Conservation (phyloP, 73 alveolate species). For the Paramecium tetraurelia region DNA sequence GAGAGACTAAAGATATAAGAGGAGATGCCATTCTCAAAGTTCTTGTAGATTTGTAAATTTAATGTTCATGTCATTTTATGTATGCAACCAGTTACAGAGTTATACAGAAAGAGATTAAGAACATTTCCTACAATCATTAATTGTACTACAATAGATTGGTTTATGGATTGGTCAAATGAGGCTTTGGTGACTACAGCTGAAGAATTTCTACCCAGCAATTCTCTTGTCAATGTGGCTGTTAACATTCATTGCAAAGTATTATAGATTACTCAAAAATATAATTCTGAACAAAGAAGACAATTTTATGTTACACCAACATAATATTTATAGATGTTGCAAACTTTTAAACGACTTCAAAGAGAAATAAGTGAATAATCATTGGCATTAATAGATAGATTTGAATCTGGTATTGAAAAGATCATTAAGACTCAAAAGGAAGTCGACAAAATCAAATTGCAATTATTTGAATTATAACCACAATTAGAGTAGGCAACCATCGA, state of each 20-base stretch:
- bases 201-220: constrained; percentile 68
- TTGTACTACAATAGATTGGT: constrained; percentile 76
- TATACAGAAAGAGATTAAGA: constrained; percentile 67
- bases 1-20: constrained; percentile 64
- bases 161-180: constrained; percentile 71
- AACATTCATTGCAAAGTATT: constrained; percentile 97
- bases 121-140: constrained; percentile 70
- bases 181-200: constrained; percentile 66
- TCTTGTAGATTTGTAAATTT: constrained; percentile 54
- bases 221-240: constrained; percentile 92
- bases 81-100: constrained; percentile 69
- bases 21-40: constrained; percentile 48
- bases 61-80: constrained; percentile 66
- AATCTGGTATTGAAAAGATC: constrained; percentile 75
- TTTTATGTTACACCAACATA: constrained; percentile 99
- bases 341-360: constrained; percentile 85
- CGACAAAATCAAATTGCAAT: constrained; percentile 74
- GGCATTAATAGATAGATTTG: background rate
- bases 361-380: constrained; percentile 34
- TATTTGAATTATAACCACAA: constrained; percentile 84
- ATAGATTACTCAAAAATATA: constrained; percentile 79
- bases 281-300: constrained; percentile 93
- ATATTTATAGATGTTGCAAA: constrained; percentile 93
- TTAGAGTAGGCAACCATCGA: constrained; percentile 76
- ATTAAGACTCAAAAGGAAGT: constrained; percentile 84